These are phyloP conservation scores for Endocarpon pusillum DNA, from an alignment of 495 filamentous ascomycete species.

Conservation along the genomic window DNA sequence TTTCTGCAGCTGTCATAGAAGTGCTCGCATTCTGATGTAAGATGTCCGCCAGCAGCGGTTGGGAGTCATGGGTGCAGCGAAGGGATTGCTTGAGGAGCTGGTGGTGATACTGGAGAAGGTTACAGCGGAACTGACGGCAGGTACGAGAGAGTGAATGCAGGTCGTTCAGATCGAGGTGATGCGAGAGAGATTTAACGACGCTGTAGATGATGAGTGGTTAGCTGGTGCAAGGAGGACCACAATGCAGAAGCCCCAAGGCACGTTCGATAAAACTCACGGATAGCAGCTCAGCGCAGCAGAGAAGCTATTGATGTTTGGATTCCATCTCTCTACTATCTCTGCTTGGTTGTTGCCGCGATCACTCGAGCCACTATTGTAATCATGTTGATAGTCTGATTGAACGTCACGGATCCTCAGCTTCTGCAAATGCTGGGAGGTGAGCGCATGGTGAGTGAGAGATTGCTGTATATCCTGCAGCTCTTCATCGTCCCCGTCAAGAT, in stretches of 20 bases:
- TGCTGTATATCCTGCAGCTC: neutral
- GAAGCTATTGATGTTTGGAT: constrained; percentile 52
- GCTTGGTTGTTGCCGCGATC: neutral
- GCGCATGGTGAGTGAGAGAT: too few relatives aligned
- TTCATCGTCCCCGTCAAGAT: constrained; percentile 3
- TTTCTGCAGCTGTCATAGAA: neutral
- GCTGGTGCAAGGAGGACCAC: constrained; percentile 7
- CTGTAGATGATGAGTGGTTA: constrained; percentile 26
- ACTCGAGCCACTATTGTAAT: too few relatives aligned
- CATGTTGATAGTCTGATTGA: constrained; percentile 1
- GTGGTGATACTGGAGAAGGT: constrained; percentile 56
- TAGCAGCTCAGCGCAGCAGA: constrained; percentile 73
- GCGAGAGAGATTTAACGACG: constrained; percentile 56
- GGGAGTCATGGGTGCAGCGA: constrained; percentile 53
- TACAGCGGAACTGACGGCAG: constrained; percentile 60
- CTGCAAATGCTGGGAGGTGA: too few relatives aligned
- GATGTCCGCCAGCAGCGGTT: neutral
- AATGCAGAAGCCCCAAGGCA: constrained; percentile 9
- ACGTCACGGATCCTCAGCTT: constrained; percentile 1
- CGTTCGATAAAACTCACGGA: constrained; percentile 42
- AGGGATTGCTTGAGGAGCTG: constrained; percentile 56
- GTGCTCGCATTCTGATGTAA: neutral
- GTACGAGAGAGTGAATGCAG: constrained; percentile 64
- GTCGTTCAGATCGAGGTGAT: constrained; percentile 65
- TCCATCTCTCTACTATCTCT: constrained; percentile 9